A percentile compares a stretch with the other conserved stretches of the same genome.
These are phyloP conservation scores for Graphium sp. DNA, from an alignment of 2,329 filamentous ascomycete genomes.

Conservation along the genomic window DNA sequence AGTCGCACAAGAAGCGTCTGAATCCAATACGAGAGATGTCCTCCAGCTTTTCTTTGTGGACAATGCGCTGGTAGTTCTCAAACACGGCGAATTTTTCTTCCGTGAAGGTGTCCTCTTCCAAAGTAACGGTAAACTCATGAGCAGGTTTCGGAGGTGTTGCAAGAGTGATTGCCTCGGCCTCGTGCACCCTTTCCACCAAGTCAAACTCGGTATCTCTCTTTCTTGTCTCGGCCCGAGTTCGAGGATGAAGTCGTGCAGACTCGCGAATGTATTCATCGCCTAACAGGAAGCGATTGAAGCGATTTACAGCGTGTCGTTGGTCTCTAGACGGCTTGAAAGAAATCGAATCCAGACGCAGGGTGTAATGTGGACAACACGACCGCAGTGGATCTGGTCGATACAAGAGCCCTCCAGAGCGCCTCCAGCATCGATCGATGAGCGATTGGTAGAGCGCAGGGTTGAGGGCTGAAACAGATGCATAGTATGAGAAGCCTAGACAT, in stretches of 20 bases:
- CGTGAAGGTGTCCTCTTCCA: slow-evolving; percentile 55
- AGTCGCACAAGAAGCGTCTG: slow-evolving; percentile 55
- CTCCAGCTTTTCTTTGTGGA: slow-evolving; percentile 49
- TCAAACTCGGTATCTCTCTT: slow-evolving; percentile 52
- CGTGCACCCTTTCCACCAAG: slow-evolving; percentile 49
- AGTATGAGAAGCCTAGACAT: slow-evolving; percentile 53
- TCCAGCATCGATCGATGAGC: slow-evolving; percentile 62
- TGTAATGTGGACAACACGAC: slow-evolving; percentile 88
- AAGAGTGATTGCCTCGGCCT: slow-evolving; percentile 40
- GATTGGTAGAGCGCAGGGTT: slow-evolving; percentile 52
- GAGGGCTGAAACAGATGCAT: slow-evolving; percentile 43
- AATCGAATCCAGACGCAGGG: slow-evolving; percentile 52
- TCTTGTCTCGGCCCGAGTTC: slow-evolving; percentile 47
- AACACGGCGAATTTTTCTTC: slow-evolving; percentile 62
- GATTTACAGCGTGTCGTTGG: slow-evolving; percentile 60
- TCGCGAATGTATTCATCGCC: slow-evolving; percentile 52
- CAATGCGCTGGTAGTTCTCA: slow-evolving; percentile 55
- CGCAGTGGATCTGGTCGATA: slow-evolving; percentile 65
- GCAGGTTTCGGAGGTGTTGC: slow-evolving; percentile 44
- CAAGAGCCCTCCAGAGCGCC: slow-evolving; percentile 52
- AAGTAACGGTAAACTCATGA: slow-evolving; percentile 49
- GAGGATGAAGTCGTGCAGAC: slow-evolving; percentile 46
- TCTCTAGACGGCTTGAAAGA: slow-evolving; percentile 51
- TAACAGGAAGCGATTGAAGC: slow-evolving; percentile 56
- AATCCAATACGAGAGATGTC: slow-evolving; percentile 48